phyloP scores from a whole-genome alignment of 371 early-diverging fungal species.

The Apophysomyces variabilis region DNA sequence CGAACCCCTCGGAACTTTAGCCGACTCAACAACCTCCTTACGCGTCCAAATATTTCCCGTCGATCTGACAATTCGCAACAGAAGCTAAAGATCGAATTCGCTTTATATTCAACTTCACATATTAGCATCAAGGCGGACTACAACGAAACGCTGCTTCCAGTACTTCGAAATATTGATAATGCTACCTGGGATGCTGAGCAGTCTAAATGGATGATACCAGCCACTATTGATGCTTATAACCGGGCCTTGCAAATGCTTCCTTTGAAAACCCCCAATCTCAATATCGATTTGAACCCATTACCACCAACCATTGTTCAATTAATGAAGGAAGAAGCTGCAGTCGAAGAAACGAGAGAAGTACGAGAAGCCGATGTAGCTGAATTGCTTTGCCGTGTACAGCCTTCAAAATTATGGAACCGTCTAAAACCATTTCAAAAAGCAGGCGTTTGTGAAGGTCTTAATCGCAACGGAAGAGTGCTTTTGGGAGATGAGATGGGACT shows the following conservation, averaged over 20 bases:
- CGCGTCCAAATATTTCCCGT: background rate
- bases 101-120: constrained; percentile 18
- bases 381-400: constrained; percentile 21
- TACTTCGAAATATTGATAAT: constrained; percentile 24
- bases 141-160: constrained; percentile 29
- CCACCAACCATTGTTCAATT: constrained; percentile 3
- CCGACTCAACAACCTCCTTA: background rate
- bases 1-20: background rate
- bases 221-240: constrained; percentile 23
- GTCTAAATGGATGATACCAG: constrained; percentile 32
- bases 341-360: constrained; percentile 1
- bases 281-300: constrained; percentile 26
- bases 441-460: constrained; percentile 53
- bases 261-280: constrained; percentile 22
- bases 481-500: constrained; percentile 98
- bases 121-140: constrained; percentile 25
- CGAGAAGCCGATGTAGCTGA: constrained; percentile 13
- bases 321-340: background rate
- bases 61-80: background rate
- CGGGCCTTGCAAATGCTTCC: constrained; percentile 25
- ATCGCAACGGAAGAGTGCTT: constrained; percentile 60
- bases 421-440: constrained; percentile 57
- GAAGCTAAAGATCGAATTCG: constrained; percentile 24
- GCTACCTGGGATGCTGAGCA: constrained; percentile 16
- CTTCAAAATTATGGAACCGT: constrained; percentile 20